Evolutionary conservation across 139 green algal genomes (phyloP), one percentile per base, ranked within the genome.

Genomic region (Chlamydomonas sp.): DNA sequence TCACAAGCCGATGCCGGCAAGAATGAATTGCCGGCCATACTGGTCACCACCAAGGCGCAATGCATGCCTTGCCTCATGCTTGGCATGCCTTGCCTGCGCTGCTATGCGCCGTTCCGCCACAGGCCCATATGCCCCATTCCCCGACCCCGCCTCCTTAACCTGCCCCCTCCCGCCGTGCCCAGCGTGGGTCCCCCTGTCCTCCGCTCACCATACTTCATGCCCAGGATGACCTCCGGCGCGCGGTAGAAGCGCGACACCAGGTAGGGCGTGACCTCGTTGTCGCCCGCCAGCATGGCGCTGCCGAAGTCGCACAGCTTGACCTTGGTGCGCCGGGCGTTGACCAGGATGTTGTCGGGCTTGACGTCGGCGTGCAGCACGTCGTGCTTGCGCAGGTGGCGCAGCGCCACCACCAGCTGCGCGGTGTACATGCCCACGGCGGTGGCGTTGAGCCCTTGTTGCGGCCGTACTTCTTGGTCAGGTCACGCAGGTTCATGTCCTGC

Each of bases 281-380:
- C 95, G 0, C 97, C 97, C 18, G 90, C 88, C 73, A 94, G 31
- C 97, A 99, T 99, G 69, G 98, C 98, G 8, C 89, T 96, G 17
- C 98, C 98, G 91, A 99, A 98, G 90, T 99, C 98, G 90, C 95
- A 98, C 12, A 96, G 67, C 91, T 95, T 94, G 14, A 95, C 89
- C 88, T 94, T 94, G 75, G 94, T 98, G 61, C 95, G 92, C 15
- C 89, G 88, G 9, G 95, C 92, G 90, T 98, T 99, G 68, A 99
- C 95, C 31, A 99, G 96, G 77, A 99, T 98, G 95, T 99, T 99
- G 94, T 99, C 98, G 4, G 98, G 98, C 95, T 99, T 99, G 94
- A 99, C 98, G 92, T 99, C 98, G 8, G 98, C 98, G 87, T 99
- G 98, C 68, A 99, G 93, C 78, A 93, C 85, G 3, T 77, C 1